Evolutionary conservation across 2,329 filamentous ascomycete species (phyloP), one percentile per base, ranked within the genome.

Genomic region (Blastomyces gilchristii): DNA sequence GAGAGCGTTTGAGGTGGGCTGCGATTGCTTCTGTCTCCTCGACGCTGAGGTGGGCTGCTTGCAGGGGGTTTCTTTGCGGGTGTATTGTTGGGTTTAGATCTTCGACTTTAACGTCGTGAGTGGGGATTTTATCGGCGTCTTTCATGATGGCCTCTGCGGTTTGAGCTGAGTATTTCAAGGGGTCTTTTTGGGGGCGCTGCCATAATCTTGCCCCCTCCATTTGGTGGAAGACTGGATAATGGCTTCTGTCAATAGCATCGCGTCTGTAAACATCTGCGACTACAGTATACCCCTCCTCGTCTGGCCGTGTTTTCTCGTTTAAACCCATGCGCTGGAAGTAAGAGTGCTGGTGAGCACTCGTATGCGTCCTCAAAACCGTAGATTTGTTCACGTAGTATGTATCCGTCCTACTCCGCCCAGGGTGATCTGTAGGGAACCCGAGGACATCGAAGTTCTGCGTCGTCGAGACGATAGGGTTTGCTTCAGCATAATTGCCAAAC

Each of bases 201-300:
- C 94, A 99, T 62, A 91, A 87, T 69, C 88, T 83, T 9, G 93
- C 93, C 14, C 91, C 93, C 75, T 99, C 94, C 92, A 97, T 97
- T 78, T 99, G 94, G 77, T 99, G 94, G 76, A 99, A 99, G 64
- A 96, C 86, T 0, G 94, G 94, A 76, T 97, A 97, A 77, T 99
- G 94, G 69, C 88, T 94, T 63, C 90, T 85, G 76, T 99, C 94
- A 71, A 99, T 88, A 63, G 93, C 92, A 83, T 99, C 94, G 67
- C 94, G 84, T 53, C 94, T 86, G 76, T 97, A 99, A 22, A 99
- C 94, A 74, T 99, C 94, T 31, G 93, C 94, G 64, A 88, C 89
- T 73, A 99, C 89, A 43, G 96, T 88, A 73, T 91, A 99, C 2
- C 93, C 94, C 47, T 86, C 83, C 59, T 77, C 68, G 49, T 74